Base-by-base conservation (phyloP, 345 rosid species). In the Eucalyptus guilfoylei region DNA sequence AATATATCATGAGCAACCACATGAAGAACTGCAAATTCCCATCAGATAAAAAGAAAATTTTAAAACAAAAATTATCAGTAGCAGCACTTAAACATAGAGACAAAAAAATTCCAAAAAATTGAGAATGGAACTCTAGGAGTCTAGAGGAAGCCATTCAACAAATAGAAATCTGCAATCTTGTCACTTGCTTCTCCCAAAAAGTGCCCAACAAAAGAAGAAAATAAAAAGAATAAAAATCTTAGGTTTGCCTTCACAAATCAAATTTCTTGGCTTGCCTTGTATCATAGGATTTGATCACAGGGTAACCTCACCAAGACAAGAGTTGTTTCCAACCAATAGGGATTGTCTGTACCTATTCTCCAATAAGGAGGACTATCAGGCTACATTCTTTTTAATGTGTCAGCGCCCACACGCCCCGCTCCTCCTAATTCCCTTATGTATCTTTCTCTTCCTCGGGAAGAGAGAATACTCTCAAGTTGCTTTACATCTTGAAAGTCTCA, bases 381-480 rank as follows among this genome's bases (percentile, higher is more conserved):
- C 3, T 26, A 0, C 13, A 6, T 58, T 58, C 64, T 3, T 26
- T 11, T 11, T 26, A 58, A 58, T 28, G n/a, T 58, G n/a, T 0
- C 13, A 11, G 1, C 13, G 0, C 14, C 6, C 32, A 5, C 14
- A 60, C 7, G 2, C 7, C 1, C n/a, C 30, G 0, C 2, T 17
- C 9, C 54, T 50, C 54, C 9, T 50, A 50, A 50, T 50, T 50
- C 54, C 23, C 54, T 0, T 50, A 0, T 0, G 0, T 50, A 17
- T 50, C 23, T 50, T 7, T 50, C 23, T 50, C 54, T 50, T 50
- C 9, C 9, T 50, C 4, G 4, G 0, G 54, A 50, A 7, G 54
- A 50, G 54, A 23, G 54, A 50, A 50, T 3, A 50, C 54, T 16
- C 23, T 50, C 54, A 0, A 16, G 1, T 1, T 50, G 4, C 54